These are phyloP conservation scores for Colletotrichum liaoningense DNA, from an alignment of 2,329 filamentous ascomycete genomes.

Conservation along the genomic window DNA sequence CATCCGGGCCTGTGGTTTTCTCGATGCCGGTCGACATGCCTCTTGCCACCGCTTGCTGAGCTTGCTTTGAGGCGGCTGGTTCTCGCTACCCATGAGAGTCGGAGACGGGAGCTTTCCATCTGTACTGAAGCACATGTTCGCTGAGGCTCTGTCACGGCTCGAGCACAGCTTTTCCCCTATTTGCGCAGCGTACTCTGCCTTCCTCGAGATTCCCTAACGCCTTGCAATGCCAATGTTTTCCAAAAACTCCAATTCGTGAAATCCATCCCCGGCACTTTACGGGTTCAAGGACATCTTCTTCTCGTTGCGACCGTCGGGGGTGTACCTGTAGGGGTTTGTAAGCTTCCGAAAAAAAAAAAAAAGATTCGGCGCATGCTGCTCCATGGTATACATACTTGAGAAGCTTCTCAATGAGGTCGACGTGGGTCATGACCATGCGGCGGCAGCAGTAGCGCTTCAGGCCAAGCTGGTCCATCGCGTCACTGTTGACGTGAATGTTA, in stretches of 20 bases:
- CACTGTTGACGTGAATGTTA: constrained; percentile 63
- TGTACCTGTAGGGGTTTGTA: constrained; percentile 59
- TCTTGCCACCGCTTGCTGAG: not conserved
- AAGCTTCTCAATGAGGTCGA: constrained; percentile 98
- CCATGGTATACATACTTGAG: constrained; percentile 74
- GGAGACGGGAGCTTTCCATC: not conserved
- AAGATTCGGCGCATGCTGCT: not conserved
- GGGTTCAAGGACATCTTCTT: constrained; percentile 64
- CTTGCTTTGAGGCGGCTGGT: not conserved
- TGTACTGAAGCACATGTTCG: not conserved
- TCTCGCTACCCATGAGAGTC: not conserved
- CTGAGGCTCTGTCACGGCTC: not conserved
- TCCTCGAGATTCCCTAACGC: constrained; percentile 33
- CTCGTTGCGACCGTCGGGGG: constrained; percentile 71
- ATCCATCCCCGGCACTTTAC: constrained; percentile 36
- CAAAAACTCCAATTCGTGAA: constrained; percentile 27
- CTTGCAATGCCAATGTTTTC: constrained; percentile 38
- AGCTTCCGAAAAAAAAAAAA: constrained; percentile 38
- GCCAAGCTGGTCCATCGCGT: constrained; percentile 95
- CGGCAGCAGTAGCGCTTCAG: constrained; percentile 98
- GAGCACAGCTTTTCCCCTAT: not conserved
- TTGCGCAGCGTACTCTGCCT: not conserved
- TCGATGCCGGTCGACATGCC: not conserved
- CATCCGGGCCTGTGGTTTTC: not conserved
- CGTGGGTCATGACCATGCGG: constrained; percentile 99